Percentiles rank a stretch among this genome's conserved stretches.
Conservation (phyloP, 1,284 basidiomycete species). For the Pseudozyma sp. region DNA sequence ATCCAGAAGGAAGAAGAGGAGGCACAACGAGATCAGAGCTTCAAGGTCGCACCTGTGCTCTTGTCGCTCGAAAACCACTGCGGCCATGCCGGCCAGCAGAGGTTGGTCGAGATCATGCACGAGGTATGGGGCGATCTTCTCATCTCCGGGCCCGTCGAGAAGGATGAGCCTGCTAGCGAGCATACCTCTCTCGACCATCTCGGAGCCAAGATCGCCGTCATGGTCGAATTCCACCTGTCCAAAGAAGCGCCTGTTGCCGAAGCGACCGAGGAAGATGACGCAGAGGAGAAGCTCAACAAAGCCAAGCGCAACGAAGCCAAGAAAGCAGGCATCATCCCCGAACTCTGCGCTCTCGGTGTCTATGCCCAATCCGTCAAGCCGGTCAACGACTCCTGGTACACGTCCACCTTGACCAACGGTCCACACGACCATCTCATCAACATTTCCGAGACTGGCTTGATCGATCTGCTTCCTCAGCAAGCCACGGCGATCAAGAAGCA, state of each 20-base stretch:
- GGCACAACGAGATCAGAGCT: constrained; percentile 17
- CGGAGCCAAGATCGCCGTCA: constrained; percentile 74
- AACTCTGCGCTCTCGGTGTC: constrained; percentile 58
- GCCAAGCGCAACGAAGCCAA: constrained; percentile 36
- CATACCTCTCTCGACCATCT: constrained; percentile 72
- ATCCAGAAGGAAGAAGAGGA: constrained; percentile 38
- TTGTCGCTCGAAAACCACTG: constrained; percentile 78
- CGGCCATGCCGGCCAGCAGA: constrained; percentile 71
- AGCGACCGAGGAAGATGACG: constrained; percentile 26
- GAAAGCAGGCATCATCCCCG: constrained; percentile 58
- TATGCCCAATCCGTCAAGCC: constrained; percentile 64
- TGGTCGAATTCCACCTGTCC: constrained; percentile 71
- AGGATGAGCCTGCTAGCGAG: constrained; percentile 53
- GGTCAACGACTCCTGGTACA: constrained; percentile 55
- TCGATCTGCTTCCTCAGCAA: constrained; percentile 70
- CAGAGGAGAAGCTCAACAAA: constrained; percentile 35
- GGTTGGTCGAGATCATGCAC: constrained; percentile 74
- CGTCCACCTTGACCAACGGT: constrained; percentile 46
- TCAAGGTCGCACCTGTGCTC: constrained; percentile 71
- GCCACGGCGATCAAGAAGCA: constrained; percentile 68
- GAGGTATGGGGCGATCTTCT: constrained; percentile 75
- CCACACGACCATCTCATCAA: constrained; percentile 72
- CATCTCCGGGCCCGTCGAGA: constrained; percentile 40
- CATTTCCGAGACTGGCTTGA: constrained; percentile 73
- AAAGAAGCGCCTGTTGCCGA: constrained; percentile 17